A percentile compares a stretch with the other conserved stretches of the same genome.
phyloP scores from a whole-genome alignment of 352 stramenopile genomes.

The Plasmopara muralis region DNA sequence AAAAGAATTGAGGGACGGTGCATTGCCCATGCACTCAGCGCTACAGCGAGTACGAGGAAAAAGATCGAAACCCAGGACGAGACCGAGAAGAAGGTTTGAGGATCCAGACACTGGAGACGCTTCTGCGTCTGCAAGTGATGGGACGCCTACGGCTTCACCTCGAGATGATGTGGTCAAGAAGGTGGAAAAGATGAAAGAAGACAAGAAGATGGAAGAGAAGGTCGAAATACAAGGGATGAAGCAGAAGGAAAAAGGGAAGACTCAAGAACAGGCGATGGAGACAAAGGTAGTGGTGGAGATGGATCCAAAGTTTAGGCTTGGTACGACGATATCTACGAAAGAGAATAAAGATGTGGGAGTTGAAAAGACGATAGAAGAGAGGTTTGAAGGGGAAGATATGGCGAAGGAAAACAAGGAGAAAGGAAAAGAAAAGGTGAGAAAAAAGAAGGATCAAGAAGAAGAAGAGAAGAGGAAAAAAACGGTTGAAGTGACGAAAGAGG shows the following conservation, averaged over 20 bases:
- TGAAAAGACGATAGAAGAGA: too few relatives aligned
- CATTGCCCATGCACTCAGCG: constrained; percentile 11
- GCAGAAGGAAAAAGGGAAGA: constrained; percentile 5
- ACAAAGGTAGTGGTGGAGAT: not conserved
- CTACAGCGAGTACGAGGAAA: constrained; percentile 20
- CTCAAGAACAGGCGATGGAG: not conserved
- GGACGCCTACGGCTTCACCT: constrained; percentile 17
- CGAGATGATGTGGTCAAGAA: constrained; percentile 3
- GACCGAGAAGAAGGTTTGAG: constrained; percentile 29
- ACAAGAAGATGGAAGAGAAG: constrained; percentile 5
- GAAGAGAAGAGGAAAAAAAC: constrained; percentile 3
- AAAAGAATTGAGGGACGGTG: constrained; percentile 8
- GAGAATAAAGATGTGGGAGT: too few relatives aligned
- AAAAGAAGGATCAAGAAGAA: not conserved
- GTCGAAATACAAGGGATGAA: constrained; percentile 2
- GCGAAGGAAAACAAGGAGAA: constrained; percentile 4
- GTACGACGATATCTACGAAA: too few relatives aligned
- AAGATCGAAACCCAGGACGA: constrained; percentile 16
- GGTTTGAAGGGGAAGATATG: not conserved
- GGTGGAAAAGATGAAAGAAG: not conserved
- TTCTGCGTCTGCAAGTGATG: constrained; percentile 21
- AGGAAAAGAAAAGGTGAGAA: not conserved
- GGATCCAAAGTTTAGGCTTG: too few relatives aligned
- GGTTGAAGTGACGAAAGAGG: constrained; percentile 6
- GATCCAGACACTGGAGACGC: constrained; percentile 21